These are phyloP conservation scores for Leishmania amazonensis DNA, from an alignment of 208 protist genomes.

Conservation along the genomic window DNA sequence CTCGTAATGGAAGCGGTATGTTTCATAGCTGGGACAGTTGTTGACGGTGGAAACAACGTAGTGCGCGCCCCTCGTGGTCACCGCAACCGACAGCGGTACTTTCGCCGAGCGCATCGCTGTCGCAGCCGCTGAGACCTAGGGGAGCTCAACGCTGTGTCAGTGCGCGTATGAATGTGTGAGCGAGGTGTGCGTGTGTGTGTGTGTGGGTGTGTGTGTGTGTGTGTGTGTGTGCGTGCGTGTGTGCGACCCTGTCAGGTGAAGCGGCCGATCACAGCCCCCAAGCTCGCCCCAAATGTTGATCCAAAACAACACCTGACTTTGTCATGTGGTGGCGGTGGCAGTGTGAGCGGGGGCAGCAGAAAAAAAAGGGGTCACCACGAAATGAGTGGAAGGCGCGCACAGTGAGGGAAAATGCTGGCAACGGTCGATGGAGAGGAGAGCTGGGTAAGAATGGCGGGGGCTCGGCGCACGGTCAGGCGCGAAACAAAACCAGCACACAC, in stretches of 20 bases:
- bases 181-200: background rate
- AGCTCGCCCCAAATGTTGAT: background rate
- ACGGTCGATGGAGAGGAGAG: background rate
- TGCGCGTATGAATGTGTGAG: background rate
- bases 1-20: slow-evolving; percentile 13
- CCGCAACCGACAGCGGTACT: slow-evolving; percentile 38
- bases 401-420: background rate
- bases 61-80: slow-evolving; percentile 38
- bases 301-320: background rate
- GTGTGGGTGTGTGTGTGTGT: background rate
- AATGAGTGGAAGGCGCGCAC: background rate
- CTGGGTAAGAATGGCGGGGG: background rate
- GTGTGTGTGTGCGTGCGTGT: background rate
- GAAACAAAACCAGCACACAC: background rate
- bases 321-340: background rate
- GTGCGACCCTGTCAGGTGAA: background rate
- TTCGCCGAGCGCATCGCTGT: slow-evolving; percentile 48
- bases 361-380: background rate
- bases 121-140: background rate
- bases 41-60: slow-evolving; percentile 54
- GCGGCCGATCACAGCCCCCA: background rate
- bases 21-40: slow-evolving; percentile 40
- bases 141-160: background rate
- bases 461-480: background rate
- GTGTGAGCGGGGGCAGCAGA: background rate